Conservation (phyloP, 768 basidiomycete genomes). For the Boletus sp. region DNA sequence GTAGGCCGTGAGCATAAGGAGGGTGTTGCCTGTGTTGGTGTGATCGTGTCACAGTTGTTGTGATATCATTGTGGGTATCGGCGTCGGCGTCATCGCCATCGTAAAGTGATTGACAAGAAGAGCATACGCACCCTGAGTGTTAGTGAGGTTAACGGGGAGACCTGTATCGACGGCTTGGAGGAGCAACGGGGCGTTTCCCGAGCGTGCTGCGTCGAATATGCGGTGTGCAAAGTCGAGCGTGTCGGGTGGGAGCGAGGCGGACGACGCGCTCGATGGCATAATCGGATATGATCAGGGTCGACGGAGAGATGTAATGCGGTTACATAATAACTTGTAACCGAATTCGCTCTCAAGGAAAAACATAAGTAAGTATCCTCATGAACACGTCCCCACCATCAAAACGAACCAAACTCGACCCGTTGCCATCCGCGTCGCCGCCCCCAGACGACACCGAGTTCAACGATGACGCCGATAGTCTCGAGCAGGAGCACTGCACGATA, state of each 20-base stretch:
- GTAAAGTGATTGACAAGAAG: not conserved
- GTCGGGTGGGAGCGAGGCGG: slow-evolving; percentile 31
- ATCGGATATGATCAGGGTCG: no score
- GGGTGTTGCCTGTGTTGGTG: slow-evolving; percentile 57
- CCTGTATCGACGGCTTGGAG: slow-evolving; percentile 65
- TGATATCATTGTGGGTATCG: not conserved
- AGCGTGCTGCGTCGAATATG: slow-evolving; percentile 74
- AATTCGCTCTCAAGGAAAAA: not conserved
- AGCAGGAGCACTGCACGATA: slow-evolving; percentile 66
- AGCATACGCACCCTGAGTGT: slow-evolving; percentile 53
- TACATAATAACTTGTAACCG: not conserved
- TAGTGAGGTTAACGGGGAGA: slow-evolving; percentile 69
- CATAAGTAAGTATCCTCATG: not conserved
- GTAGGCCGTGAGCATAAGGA: slow-evolving; percentile 79
- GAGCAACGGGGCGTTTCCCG: slow-evolving; percentile 52
- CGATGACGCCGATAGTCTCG: not conserved
- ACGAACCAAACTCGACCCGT: slow-evolving; percentile 36
- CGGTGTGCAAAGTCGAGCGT: slow-evolving; percentile 55
- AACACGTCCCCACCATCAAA: slow-evolving; percentile 30
- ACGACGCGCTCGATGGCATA: not conserved
- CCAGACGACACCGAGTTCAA: not conserved
- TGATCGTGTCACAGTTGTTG: not conserved
- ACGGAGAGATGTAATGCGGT: no score
- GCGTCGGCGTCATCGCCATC: not conserved
- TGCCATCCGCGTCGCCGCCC: slow-evolving; percentile 14